phyloP scores from a whole-genome alignment of 805 yeast species.

The Metschnikowia bowlesiae region DNA sequence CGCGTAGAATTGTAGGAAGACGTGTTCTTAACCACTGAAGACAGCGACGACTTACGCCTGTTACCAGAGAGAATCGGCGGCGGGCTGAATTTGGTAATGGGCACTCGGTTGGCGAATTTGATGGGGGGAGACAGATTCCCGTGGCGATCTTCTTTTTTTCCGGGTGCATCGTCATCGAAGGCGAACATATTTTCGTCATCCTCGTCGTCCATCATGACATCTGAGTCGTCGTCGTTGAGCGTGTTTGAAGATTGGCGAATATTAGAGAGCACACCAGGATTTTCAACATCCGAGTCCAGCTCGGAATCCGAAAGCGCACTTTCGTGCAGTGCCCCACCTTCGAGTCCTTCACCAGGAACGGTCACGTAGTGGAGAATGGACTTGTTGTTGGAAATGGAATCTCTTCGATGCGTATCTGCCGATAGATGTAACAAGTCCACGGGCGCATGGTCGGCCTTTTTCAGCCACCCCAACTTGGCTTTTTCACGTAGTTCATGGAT shows the following conservation, averaged over 20 bases:
- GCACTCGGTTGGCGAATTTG: constrained; percentile 42
- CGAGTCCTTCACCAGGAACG: constrained; percentile 36
- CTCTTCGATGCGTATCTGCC: constrained; percentile 33
- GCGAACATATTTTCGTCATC: constrained; percentile 24
- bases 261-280: constrained; percentile 6
- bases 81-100: constrained; percentile 30
- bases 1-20: constrained; percentile 16
- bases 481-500: constrained; percentile 34
- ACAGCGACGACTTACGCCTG: constrained; percentile 29
- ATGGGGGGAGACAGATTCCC: constrained; percentile 30
- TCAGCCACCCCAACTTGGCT: constrained; percentile 40
- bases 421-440: constrained; percentile 11
- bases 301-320: constrained; percentile 31
- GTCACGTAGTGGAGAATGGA: constrained; percentile 44
- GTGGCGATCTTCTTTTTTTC: neutral
- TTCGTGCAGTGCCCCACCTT: constrained; percentile 6
- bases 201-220: constrained; percentile 29
- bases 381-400: constrained; percentile 46
- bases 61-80: constrained; percentile 28
- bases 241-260: neutral
- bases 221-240: constrained; percentile 23
- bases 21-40: constrained; percentile 20
- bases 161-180: constrained; percentile 23
- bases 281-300: constrained; percentile 25
- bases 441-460: constrained; percentile 22